Percentiles rank a stretch among this genome's conserved stretches.
These are phyloP conservation scores for Guadua angustifolia DNA, from an alignment of 176 grass and related monocot genomes.

Conservation along the genomic window DNA sequence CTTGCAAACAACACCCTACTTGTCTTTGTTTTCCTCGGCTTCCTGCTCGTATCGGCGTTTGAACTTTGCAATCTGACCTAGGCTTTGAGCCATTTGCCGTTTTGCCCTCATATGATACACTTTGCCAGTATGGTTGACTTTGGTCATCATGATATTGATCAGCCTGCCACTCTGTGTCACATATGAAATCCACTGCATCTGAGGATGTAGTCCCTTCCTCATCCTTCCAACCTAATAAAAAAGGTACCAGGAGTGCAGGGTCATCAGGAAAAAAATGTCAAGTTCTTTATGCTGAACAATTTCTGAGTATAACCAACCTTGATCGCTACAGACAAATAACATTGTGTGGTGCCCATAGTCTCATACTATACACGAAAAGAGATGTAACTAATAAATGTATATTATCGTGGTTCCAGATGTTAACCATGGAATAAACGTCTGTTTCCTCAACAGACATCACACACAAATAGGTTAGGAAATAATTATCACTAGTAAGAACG, in stretches of 20 bases:
- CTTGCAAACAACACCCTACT: slow-evolving; percentile 20
- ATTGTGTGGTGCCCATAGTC: background rate
- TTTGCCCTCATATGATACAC: slow-evolving; percentile 70
- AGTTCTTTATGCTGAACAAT: background rate
- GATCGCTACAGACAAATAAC: background rate
- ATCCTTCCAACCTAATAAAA: slow-evolving; percentile 43
- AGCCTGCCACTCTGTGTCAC: slow-evolving; percentile 66
- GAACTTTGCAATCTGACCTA: slow-evolving; percentile 59
- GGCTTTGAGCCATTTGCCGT: slow-evolving; percentile 64
- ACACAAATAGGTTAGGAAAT: background rate
- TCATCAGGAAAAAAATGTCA: background rate
- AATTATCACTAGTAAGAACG: background rate
- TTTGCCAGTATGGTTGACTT: slow-evolving; percentile 52
- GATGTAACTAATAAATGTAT: background rate
- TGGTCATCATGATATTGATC: slow-evolving; percentile 67
- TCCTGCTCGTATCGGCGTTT: slow-evolving; percentile 47
- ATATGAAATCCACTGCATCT: slow-evolving; percentile 71
- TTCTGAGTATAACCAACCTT: background rate
- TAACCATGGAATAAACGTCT: background rate
- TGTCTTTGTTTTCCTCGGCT: slow-evolving; percentile 34
- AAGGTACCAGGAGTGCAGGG: background rate
- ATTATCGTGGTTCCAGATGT: background rate
- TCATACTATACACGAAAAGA: background rate
- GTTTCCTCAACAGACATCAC: background rate
- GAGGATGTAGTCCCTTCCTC: slow-evolving; percentile 74